Conservation (phyloP, 2,329 filamentous ascomycete genomes). For the Paecilomyces sp. region DNA sequence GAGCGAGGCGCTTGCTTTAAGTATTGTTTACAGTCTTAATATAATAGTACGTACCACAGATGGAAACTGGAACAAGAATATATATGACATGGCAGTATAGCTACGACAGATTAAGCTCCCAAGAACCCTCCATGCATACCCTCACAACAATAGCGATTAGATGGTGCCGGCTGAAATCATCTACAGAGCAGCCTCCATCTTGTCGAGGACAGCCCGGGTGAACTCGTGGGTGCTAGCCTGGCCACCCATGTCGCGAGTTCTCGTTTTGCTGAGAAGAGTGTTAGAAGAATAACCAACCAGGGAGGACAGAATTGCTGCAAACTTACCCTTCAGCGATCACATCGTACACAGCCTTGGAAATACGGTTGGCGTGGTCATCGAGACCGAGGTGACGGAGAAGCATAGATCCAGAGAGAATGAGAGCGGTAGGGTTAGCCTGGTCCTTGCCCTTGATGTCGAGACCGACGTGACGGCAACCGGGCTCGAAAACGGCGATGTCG, state of each 20-base stretch:
- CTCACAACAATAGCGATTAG: neutral
- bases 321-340: conserved; percentile 85
- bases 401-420: conserved; percentile 95
- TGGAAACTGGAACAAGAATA: neutral
- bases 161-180: conserved; percentile 10
- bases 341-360: conserved; percentile 72
- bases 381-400: conserved; percentile 93
- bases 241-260: conserved; percentile 96
- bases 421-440: conserved; percentile 94
- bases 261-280: conserved; percentile 59
- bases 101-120: neutral
- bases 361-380: conserved; percentile 96
- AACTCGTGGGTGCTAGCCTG: conserved; percentile 86
- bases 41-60: neutral
- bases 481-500: conserved; percentile 97
- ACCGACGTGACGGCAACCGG: conserved; percentile 97
- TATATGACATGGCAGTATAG: neutral
- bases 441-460: conserved; percentile 99
- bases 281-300: conserved; percentile 1
- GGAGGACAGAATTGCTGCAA: neutral
- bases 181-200: conserved; percentile 75
- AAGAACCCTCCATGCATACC: neutral
- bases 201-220: conserved; percentile 85
- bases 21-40: neutral
- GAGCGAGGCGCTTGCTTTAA: neutral